Evolutionary conservation across 768 basidiomycete species (phyloP).

Genomic region (Candolleomyces aberdarensis): DNA sequence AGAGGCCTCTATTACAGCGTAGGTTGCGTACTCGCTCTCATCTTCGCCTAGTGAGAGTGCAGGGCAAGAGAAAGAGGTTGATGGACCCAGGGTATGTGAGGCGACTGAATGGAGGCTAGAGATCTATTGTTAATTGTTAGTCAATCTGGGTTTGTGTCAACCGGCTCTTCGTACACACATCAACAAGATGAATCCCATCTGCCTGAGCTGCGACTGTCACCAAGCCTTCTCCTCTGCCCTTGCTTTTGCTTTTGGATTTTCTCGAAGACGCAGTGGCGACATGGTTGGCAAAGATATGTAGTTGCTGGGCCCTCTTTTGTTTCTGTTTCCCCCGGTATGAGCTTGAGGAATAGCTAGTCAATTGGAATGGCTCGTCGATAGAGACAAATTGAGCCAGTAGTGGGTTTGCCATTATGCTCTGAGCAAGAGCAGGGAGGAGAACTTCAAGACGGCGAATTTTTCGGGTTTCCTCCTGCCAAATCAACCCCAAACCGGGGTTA

Average conservation of each 20-base stretch:
- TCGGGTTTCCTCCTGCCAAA: background rate
- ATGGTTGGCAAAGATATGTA: slow-evolving; percentile 11
- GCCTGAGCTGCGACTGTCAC: slow-evolving; percentile 67
- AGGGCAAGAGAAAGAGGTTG: slow-evolving; percentile 57
- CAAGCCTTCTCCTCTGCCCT: slow-evolving; percentile 44
- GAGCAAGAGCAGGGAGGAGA: background rate
- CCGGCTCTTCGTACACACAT: slow-evolving; percentile 56
- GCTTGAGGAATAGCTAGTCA: slow-evolving; percentile 31
- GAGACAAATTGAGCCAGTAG: background rate
- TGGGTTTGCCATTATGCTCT: background rate
- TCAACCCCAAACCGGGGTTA: background rate
- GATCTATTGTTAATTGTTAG: slow-evolving; percentile 35
- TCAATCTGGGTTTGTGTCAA: too few species aligned
- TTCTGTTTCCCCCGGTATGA: slow-evolving; percentile 14
- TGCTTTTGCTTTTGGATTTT: background rate
- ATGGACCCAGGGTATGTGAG: slow-evolving; percentile 70
- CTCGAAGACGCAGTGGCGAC: background rate
- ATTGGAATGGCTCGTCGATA: slow-evolving; percentile 38
- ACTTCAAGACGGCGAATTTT: background rate
- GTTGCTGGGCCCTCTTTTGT: slow-evolving; percentile 9
- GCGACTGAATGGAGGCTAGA: slow-evolving; percentile 61
- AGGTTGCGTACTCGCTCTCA: slow-evolving; percentile 46
- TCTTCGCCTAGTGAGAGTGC: slow-evolving; percentile 36
- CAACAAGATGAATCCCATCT: slow-evolving; percentile 73
- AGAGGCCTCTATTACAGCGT: slow-evolving; percentile 48